A percentile compares a stretch with the other conserved stretches of the same genome.
phyloP scores from a whole-genome alignment of 2,329 filamentous ascomycete genomes.

The Botrytis deweyae region DNA sequence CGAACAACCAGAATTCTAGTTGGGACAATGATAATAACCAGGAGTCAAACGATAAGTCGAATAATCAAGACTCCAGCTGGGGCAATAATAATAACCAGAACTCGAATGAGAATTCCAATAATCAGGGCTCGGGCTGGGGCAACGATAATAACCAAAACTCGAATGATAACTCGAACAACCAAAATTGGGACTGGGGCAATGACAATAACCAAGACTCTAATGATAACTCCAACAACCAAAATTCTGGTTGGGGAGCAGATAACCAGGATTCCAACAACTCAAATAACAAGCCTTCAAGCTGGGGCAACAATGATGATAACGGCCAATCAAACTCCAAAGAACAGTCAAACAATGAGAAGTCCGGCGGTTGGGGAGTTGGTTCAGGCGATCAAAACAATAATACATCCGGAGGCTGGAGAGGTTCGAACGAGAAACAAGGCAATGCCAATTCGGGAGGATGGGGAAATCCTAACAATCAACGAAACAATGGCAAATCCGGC shows the following conservation, averaged over 20 bases:
- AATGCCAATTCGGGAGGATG: slow-evolving; percentile 19
- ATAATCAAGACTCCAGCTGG: slow-evolving; percentile 11
- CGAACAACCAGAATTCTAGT: slow-evolving; percentile 9
- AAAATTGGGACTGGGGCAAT: slow-evolving; percentile 6
- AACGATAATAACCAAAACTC: slow-evolving; percentile 16
- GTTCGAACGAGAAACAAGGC: slow-evolving; percentile 1
- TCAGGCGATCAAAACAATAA: neutral
- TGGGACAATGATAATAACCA: slow-evolving; percentile 14
- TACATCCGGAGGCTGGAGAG: neutral
- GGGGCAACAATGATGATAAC: slow-evolving; percentile 15
- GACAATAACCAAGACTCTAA: neutral
- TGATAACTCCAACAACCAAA: slow-evolving; percentile 7
- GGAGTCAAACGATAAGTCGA: neutral
- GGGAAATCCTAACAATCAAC: slow-evolving; percentile 4
- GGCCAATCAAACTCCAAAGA: neutral
- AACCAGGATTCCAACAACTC: slow-evolving; percentile 8
- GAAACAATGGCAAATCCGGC: slow-evolving; percentile 19
- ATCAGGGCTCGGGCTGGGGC: slow-evolving; percentile 9
- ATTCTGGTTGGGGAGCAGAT: slow-evolving; percentile 6
- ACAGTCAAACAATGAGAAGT: slow-evolving; percentile 5
- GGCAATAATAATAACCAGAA: slow-evolving; percentile 24
- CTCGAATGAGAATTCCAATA: slow-evolving; percentile 17
- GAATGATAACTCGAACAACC: slow-evolving; percentile 13
- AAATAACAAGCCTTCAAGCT: neutral
- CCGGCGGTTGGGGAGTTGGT: slow-evolving; percentile 26